phyloP scores from a whole-genome alignment of 2,329 filamentous ascomycete genomes.

The Nectriaceae sp. region DNA sequence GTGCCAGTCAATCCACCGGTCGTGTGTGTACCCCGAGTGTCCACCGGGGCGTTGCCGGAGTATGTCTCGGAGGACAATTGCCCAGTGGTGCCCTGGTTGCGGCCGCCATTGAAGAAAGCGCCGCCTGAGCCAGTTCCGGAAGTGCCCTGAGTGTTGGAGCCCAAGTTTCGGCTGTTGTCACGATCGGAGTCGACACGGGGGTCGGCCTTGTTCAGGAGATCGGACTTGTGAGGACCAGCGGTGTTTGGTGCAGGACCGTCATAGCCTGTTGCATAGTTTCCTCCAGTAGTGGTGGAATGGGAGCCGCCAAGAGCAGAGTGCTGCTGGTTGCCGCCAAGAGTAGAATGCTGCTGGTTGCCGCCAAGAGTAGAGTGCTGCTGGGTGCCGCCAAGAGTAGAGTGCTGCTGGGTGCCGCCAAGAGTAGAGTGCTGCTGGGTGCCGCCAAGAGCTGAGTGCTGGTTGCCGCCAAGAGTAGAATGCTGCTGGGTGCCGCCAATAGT shows the following conservation, averaged over 20 bases:
- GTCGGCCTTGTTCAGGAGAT: constrained; percentile 52
- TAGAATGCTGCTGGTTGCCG: neutral
- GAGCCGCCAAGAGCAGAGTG: constrained; percentile 31
- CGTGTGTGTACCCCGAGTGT: constrained; percentile 17
- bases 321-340: constrained; percentile 40
- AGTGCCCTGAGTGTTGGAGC: constrained; percentile 35
- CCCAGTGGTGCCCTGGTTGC: constrained; percentile 14
- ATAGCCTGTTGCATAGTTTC: constrained; percentile 9
- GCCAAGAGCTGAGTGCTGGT: neutral
- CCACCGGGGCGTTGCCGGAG: too few relatives aligned
- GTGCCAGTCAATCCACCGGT: constrained; percentile 17
- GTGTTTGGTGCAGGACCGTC: constrained; percentile 30
- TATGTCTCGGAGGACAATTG: too few relatives aligned
- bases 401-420: constrained; percentile 42
- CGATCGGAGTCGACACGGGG: constrained; percentile 57
- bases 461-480: constrained; percentile 5
- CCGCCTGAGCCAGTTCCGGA: constrained; percentile 26
- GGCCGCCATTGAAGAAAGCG: neutral
- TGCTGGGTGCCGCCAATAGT: constrained; percentile 6
- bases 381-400: constrained; percentile 27
- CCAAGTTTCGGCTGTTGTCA: constrained; percentile 39
- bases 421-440: neutral
- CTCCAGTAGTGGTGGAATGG: neutral
- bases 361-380: constrained; percentile 6
- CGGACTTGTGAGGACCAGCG: constrained; percentile 49